Base-by-base conservation (phyloP, 2,329 filamentous ascomycete species). In the Bipolaris cookei region DNA sequence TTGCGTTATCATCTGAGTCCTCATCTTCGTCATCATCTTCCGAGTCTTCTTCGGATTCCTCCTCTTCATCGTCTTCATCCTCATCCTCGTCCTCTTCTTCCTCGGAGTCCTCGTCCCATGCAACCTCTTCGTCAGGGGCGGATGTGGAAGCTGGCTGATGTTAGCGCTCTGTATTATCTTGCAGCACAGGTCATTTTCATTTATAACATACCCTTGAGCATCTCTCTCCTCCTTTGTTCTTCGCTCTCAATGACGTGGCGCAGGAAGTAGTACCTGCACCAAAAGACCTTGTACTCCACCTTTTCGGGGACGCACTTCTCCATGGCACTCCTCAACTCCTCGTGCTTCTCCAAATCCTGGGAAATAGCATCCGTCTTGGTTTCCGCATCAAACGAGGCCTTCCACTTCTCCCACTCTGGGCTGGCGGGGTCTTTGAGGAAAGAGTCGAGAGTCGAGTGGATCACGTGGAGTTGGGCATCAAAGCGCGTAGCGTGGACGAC, bases 201-300 rank as follows among this genome's bases (percentile, higher is more conserved):
- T 13, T 14, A 8, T 18, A 23, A 47, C 84, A 62, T 81, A 96
- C 94, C 94, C 78, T 96, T 96, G 20, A 99, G 81, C 54, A 99
- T 84, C 76, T 99, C 95, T 67, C 90, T 88, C 75, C 95, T 84
- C 76, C 91, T 88, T 70, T 90, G 88, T 79, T 99, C 95, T 56
- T 97, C 93, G 23, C 90, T 93, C 80, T 98, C 94, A 62, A 99
- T 90, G 14, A 95, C 91, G 71, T 96, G 90, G 69, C 94, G 85
- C 62, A 98, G 80, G 81, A 97, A 99, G 76, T 98, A 98, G 78
- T 99, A 99, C 54, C 95, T 85, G 73, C 86, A 90, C 94, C 95
- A 99, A 75, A 99, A 99, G 50, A 90, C 86, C 50, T 82, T 84
- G 71, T 99, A 99, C 32, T 93, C 85, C n/a, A 97, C 91, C 66